A percentile compares a stretch with the other conserved stretches of the same genome.
Evolutionary conservation across 2,329 filamentous ascomycete species (phyloP).

Genomic region (Dactylellina drechsleri): DNA sequence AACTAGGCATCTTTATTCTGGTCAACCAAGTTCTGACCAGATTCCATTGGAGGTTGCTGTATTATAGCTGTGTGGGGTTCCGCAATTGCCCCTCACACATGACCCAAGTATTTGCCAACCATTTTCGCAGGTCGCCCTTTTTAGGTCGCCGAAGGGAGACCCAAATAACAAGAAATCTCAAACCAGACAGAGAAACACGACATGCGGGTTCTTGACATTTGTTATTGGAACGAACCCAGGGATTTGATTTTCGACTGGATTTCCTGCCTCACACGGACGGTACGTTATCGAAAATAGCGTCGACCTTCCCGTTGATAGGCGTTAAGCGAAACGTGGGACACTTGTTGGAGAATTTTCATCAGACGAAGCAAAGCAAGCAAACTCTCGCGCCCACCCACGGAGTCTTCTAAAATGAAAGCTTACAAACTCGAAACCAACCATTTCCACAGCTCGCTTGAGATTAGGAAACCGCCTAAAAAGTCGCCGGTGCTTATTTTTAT

Average conservation of each 20-base stretch:
- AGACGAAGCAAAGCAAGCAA: background rate
- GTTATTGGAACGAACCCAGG: background rate
- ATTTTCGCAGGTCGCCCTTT: constrained; percentile 50
- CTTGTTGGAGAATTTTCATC: background rate
- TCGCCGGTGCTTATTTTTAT: constrained; percentile 22
- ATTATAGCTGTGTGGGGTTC: constrained; percentile 24
- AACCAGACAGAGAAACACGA: constrained; percentile 13
- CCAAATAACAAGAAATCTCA: constrained; percentile 43
- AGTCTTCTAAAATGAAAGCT: constrained; percentile 19
- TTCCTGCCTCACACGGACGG: constrained; percentile 40
- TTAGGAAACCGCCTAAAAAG: constrained; percentile 25
- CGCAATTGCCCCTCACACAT: constrained; percentile 50
- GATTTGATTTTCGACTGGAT: background rate
- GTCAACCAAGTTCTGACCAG: constrained; percentile 14
- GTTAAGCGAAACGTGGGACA: constrained; percentile 55
- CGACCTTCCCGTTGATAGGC: constrained; percentile 54
- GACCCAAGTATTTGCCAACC: constrained; percentile 39
- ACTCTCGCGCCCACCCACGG: constrained; percentile 9
- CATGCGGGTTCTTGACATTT: too few relatives aligned
- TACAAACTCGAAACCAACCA: constrained; percentile 22
- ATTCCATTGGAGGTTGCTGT: constrained; percentile 7
- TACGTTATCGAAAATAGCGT: constrained; percentile 54
- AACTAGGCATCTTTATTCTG: constrained; percentile 15
- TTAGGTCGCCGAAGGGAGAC: constrained; percentile 52
- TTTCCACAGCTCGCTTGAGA: constrained; percentile 31